Evolutionary conservation across 768 basidiomycete genomes (phyloP).

Genomic region (Cystofilobasidium capitatum): DNA sequence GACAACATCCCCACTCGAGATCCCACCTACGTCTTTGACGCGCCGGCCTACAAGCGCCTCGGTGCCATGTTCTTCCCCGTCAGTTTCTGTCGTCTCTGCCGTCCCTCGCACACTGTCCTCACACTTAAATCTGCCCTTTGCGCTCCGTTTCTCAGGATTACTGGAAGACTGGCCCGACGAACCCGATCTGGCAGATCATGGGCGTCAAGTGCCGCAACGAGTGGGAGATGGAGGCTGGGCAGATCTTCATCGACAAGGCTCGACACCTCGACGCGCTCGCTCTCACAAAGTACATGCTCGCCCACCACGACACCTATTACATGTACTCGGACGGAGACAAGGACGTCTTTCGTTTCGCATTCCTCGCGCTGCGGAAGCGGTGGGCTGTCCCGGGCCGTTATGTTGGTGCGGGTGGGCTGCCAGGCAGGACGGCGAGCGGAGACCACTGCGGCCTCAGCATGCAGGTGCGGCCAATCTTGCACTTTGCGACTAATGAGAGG

Average conservation of each 20-base stretch:
- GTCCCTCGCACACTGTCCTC: too few species aligned
- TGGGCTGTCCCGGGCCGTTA: constrained; percentile 45
- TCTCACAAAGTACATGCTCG: constrained; percentile 36
- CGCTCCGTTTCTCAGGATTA: constrained; percentile 35
- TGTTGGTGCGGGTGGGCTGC: constrained; percentile 40
- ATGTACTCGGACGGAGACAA: constrained; percentile 35
- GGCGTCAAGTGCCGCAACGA: constrained; percentile 40
- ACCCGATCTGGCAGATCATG: constrained; percentile 40
- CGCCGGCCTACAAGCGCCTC: constrained; percentile 39
- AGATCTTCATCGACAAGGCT: constrained; percentile 43
- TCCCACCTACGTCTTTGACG: constrained; percentile 40
- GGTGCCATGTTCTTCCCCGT: constrained; percentile 31
- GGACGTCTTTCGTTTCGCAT: constrained; percentile 39
- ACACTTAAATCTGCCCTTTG: too few species aligned
- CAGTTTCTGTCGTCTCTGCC: too few species aligned
- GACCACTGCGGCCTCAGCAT: constrained; percentile 18
- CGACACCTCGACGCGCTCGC: constrained; percentile 40
- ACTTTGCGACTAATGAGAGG: constrained; percentile 6
- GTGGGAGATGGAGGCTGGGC: constrained; percentile 44
- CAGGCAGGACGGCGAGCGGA: constrained; percentile 31
- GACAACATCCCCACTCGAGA: constrained; percentile 30
- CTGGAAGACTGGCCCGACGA: constrained; percentile 40
- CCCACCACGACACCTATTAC: constrained; percentile 19
- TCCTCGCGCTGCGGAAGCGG: constrained; percentile 42
- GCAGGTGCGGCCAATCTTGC: constrained; percentile 24